phyloP scores from a whole-genome alignment of 805 yeast genomes.

The Blastobotrys attinorum region DNA sequence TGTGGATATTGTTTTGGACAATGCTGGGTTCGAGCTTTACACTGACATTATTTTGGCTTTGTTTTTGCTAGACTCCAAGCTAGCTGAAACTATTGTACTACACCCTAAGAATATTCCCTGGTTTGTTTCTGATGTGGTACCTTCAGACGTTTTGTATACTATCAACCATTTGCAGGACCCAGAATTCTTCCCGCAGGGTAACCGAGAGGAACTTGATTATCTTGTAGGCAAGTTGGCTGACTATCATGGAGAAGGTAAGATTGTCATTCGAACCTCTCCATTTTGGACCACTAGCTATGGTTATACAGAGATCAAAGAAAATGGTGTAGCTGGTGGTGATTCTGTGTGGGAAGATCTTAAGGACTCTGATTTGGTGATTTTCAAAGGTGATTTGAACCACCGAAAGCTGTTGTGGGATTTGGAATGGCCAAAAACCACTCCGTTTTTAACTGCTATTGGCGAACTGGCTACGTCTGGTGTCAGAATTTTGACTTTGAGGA shows the following conservation, averaged over 20 bases:
- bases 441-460: constrained; percentile 63
- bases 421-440: constrained; percentile 75
- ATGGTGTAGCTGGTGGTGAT: constrained; percentile 49
- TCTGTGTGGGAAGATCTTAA: constrained; percentile 53
- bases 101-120: constrained; percentile 92
- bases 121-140: constrained; percentile 95
- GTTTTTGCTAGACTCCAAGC: constrained; percentile 61
- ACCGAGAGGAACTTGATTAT: constrained; percentile 36
- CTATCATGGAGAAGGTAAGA: constrained; percentile 39
- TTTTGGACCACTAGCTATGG: constrained; percentile 84
- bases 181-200: constrained; percentile 39
- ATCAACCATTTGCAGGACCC: constrained; percentile 48
- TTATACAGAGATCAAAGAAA: constrained; percentile 58
- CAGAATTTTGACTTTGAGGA: constrained; percentile 69
- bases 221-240: constrained; percentile 40
- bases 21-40: constrained; percentile 90
- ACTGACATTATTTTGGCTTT: constrained; percentile 68
- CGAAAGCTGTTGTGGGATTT: constrained; percentile 90
- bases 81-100: constrained; percentile 56
- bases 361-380: constrained; percentile 57
- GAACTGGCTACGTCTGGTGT: constrained; percentile 56
- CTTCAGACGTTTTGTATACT: constrained; percentile 62
- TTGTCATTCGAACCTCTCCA: constrained; percentile 48
- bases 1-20: constrained; percentile 81
- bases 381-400: constrained; percentile 95